Evolutionary conservation across 768 basidiomycete species (phyloP), one percentile per base, ranked within the genome.

Genomic region (Amanita rimosa): DNA sequence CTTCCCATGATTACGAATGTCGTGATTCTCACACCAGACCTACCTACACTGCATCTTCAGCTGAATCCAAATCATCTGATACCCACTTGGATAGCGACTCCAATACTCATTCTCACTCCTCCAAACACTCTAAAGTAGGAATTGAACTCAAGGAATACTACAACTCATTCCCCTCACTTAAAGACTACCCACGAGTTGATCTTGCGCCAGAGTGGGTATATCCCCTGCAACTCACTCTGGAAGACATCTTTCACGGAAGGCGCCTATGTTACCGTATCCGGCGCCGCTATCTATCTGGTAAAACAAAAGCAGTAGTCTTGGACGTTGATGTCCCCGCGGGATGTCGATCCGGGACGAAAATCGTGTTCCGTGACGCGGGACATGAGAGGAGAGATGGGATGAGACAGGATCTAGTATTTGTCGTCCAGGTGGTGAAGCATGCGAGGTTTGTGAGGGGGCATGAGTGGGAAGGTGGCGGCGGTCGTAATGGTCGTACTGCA

Each of bases 401-500:
- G 7, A 69, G 71, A 53, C 80, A 83, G 56, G 77, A 82, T 43
- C 67, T 83, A 47, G 69, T 78, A 33, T 81, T 83, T 55, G 57
- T 80, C 22, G 64, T 83, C 35, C 71, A 74, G 53, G 74, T 79
- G 55, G 59, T 66, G 35, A 67, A 70, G 39, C 76, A 81, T 51
- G 66, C 74, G 44, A 62, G 66, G 36, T 49, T 49, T 27, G 48
- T 49, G 11, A 27, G 48, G n/a, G 48, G 48, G 10, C 22, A 10
- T 31, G 38, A 41, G 21, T 49, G 48, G 48, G 38, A 49, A 34
- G 47, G 47, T 8, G 47, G 47, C 3, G 38, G 38, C 8, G 47
- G 38, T 33, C 29, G 48, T 3, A 16, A 48, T 14, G 13, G 21
- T 4, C 24, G 29, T 19, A 31, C n/a, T 16, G 38, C 6, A 11